These are phyloP conservation scores for Suillus clintonianus DNA, from an alignment of 768 basidiomycete species.

Conservation along the genomic window DNA sequence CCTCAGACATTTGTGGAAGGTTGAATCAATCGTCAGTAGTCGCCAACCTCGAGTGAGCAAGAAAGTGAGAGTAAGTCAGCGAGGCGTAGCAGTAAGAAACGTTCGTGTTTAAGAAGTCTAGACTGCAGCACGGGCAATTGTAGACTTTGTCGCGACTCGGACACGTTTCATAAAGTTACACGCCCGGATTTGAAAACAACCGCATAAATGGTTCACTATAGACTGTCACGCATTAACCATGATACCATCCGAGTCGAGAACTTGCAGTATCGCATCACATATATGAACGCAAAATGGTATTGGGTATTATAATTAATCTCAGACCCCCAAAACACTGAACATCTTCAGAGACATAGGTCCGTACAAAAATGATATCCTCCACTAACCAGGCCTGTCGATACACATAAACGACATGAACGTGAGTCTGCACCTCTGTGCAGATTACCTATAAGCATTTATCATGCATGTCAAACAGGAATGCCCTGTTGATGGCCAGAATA, in stretches of 20 bases:
- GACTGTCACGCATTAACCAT: not conserved
- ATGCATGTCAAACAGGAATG: not conserved
- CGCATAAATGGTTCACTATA: not conserved
- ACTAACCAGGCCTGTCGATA: not conserved
- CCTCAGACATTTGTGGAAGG: constrained; percentile 55
- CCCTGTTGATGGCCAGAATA: not conserved
- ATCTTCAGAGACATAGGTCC: not conserved
- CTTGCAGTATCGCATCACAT: too few species aligned
- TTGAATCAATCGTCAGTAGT: constrained; percentile 7
- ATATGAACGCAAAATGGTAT: not conserved
- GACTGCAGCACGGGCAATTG: not conserved
- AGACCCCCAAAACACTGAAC: not conserved
- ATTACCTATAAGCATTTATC: not conserved
- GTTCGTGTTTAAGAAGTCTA: not conserved
- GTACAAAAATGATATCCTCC: not conserved
- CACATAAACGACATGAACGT: not conserved
- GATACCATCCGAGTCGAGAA: not conserved
- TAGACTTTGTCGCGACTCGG: not conserved
- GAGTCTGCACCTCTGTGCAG: not conserved
- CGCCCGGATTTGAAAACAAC: not conserved
- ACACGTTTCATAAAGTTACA: not conserved
- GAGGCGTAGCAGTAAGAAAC: constrained; percentile 3
- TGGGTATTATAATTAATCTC: not conserved
- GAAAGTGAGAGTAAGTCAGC: constrained; percentile 6
- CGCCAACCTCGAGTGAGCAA: not conserved